Evolutionary conservation across 768 basidiomycete genomes (phyloP), one percentile per base, ranked within the genome.

Genomic region (Termitomyces sp.): DNA sequence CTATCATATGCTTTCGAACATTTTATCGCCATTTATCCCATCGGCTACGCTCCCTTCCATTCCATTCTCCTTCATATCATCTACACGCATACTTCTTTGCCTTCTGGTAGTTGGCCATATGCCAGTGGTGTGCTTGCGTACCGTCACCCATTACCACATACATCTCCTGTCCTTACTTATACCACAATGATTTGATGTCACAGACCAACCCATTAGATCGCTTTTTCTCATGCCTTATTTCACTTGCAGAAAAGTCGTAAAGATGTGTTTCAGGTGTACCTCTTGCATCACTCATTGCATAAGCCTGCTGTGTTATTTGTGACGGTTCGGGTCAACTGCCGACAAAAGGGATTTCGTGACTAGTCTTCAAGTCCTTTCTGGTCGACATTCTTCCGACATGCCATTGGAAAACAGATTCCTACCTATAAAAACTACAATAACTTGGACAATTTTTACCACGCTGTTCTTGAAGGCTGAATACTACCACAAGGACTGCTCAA

Each of bases 21-120:
- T 66, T 62, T 66, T 65, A 65, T 61, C 48, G 55, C 63, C 67
- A 60, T 62, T 64, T 65, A 64, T 62, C 58, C 59, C 62, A 56
- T 53, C 54, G 58, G 30, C 54, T 60, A 49, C 48, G 24, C 37
- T 38, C 49, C 49, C n/a, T 50, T 64, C 59, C 45, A 26, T 60
- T 58, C 51, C 54, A 38, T 35, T 47, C 53, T 51, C 56, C 55
- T 58, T 49, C 59, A 61, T 60, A 59, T 49, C 59, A 61, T 60
- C 53, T 54, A 61, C 41, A 57, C 53, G 58, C 57, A 60, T 45
- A 42, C 19, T 48, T 37, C 53, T 37, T 30, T 55, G 19, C 24
- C 54, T 43, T 48, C 56, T n/a, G n/a, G 51, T 42, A 51, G 56
- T 42, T 41, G 32, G 24, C 54, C 34, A 37, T 35, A 34, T 26